A percentile compares a stretch with the other conserved stretches of the same genome.
Conservation (phyloP, 2,329 filamentous ascomycete species). For the Setomelanomma holmii region DNA sequence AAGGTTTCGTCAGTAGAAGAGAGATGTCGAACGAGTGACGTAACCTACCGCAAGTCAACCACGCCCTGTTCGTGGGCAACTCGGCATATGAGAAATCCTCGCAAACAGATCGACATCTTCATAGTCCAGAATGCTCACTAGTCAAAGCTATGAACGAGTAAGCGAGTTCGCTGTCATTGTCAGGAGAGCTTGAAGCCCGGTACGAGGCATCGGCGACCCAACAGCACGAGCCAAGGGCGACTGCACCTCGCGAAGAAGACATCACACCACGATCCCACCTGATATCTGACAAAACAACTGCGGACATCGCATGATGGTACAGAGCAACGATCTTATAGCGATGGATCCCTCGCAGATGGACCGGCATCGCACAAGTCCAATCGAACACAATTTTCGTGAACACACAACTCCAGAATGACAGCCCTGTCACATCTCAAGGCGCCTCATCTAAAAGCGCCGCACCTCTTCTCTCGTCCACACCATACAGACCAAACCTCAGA, state of each 20-base stretch:
- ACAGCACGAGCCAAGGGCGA: neutral
- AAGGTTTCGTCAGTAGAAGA: no score
- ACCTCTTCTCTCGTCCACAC: neutral
- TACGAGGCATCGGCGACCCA: neutral
- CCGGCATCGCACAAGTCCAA: neutral
- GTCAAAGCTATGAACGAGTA: no score
- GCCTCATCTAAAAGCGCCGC: neutral
- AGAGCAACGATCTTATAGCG: neutral
- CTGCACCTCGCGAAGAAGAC: neutral
- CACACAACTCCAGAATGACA: neutral
- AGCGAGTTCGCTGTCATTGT: no score
- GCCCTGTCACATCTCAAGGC: neutral
- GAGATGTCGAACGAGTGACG: no score
- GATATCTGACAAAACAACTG: neutral
- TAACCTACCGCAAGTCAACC: no score
- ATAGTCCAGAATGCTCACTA: no score
- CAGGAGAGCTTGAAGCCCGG: no score
- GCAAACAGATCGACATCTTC: no score
- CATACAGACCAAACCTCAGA: neutral
- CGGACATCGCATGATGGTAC: neutral
- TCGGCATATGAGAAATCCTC: no score
- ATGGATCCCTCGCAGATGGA: neutral
- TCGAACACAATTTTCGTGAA: neutral
- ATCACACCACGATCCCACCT: neutral
- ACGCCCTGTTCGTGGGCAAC: no score